Percentiles rank a stretch among this genome's conserved stretches.
Evolutionary conservation across 1,284 basidiomycete species (phyloP).

Genomic region (Fomitiporia mediterranea): DNA sequence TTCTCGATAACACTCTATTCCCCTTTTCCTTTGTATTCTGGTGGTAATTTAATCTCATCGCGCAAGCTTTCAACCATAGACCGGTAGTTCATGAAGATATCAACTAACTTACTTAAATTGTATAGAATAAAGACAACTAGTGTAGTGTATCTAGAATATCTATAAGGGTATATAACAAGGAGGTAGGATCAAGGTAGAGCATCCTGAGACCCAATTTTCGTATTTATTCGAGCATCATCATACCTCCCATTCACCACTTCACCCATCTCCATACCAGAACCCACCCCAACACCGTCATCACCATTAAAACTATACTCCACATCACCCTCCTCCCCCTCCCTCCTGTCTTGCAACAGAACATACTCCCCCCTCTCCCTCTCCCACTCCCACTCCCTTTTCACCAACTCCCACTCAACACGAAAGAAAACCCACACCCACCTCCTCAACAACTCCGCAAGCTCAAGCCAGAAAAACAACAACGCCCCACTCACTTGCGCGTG

Average conservation of each 20-base stretch:
- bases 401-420: slow-evolving; percentile 92
- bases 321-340: neutral
- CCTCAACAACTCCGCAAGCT: slow-evolving; percentile 84
- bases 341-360: neutral
- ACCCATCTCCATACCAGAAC: neutral
- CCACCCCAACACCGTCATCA: neutral
- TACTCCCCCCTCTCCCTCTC: slow-evolving; percentile 18
- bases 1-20: slow-evolving; percentile 19
- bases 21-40: neutral
- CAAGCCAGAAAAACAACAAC: slow-evolving; percentile 83
- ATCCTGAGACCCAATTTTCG: neutral
- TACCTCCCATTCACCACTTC: neutral
- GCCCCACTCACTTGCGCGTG: slow-evolving; percentile 75
- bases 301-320: neutral
- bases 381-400: slow-evolving; percentile 42
- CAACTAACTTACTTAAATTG: no score
- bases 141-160: neutral
- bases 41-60: neutral
- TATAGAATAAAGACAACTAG: no score
- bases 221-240: neutral
- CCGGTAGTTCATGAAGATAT: no score
- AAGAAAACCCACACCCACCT: slow-evolving; percentile 98
- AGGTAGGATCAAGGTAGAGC: neutral
- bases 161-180: neutral
- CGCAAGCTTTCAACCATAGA: neutral